Base-by-base conservation (phyloP, 768 basidiomycete genomes). In the Inosperma sp. region DNA sequence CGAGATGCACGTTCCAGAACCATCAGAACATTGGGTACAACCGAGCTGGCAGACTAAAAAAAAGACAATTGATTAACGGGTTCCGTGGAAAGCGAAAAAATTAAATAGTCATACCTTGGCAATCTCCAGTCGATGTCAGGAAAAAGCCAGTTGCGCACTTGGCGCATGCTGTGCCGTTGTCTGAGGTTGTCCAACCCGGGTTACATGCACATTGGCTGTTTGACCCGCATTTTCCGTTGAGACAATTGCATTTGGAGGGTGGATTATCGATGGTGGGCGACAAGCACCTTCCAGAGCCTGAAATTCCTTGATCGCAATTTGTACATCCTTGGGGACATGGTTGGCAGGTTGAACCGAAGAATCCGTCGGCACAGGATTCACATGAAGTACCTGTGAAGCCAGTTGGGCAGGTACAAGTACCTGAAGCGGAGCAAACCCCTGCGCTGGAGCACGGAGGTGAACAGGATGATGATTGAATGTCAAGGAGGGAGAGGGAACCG, bases 341-440 rank as follows among this genome's bases (percentile, higher is more conserved):
- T 48, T 80, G 69, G 62, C 92, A 94, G 0, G 66, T 72, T 1
- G 83, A 73, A 0, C 92, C 92, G 59, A 87, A 95, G 65, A 85
- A 85, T 1, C 87, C 87, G 5, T 74, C 27, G 1, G 80, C 73
- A 57, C 92, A 95, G 1, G 80, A 70, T 62, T 93, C 90, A 68
- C 93, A 95, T 0, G 84, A 82, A 4, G 82, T 64, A 3, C 92
- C 92, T 0, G 76, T 81, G 64, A 93, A 94, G 0, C 88, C 88
- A 2, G 79, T 52, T 0, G 81, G 75, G 59, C 92, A 95, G 0
- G 72, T 66, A 59, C 92, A 95, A 12, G 76, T 80, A 7, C 86
- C 87, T 0, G 79, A 77, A 1, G 82, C 65, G 0, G 83, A 80
- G 59, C 92, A 95, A 5, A 85, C 69, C 9, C 89, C 87, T 0